These are phyloP conservation scores for Paradendryphiella salina DNA, from an alignment of 2,329 filamentous ascomycete genomes.

Conservation along the genomic window DNA sequence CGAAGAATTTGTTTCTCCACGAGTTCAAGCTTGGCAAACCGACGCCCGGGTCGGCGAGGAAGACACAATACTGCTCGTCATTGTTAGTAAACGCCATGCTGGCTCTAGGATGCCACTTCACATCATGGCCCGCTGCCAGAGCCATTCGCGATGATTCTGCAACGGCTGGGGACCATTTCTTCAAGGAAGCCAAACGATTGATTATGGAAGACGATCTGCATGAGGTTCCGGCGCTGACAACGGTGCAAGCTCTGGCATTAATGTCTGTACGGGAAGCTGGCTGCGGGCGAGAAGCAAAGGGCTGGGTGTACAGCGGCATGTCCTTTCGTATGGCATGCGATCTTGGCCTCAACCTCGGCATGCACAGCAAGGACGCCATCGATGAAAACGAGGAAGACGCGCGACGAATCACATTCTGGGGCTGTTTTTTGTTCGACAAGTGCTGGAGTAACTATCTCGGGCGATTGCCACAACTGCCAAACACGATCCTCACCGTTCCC, in stretches of 20 bases:
- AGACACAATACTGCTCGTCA: conserved; percentile 80
- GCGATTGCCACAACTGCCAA: conserved; percentile 82
- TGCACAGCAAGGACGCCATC: conserved; percentile 61
- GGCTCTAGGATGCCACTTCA: conserved; percentile 91
- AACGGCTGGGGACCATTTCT: conserved; percentile 95
- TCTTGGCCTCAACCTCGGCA: conserved; percentile 81
- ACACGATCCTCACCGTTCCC: conserved; percentile 76
- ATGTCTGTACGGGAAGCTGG: conserved; percentile 98
- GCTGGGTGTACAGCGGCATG: conserved; percentile 99
- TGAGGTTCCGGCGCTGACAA: conserved; percentile 83
- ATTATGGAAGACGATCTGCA: conserved; percentile 92
- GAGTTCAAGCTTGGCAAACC: conserved; percentile 78
- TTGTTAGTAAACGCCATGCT: conserved; percentile 93
- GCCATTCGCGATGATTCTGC: conserved; percentile 72
- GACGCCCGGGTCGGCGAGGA: conserved; percentile 50
- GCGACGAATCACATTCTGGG: conserved; percentile 91
- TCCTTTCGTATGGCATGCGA: conserved; percentile 97
- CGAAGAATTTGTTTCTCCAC: conserved; percentile 80
- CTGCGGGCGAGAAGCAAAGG: conserved; percentile 89
- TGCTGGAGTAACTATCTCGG: conserved; percentile 98
- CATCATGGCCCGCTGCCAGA: conserved; percentile 71
- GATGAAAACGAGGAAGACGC: conserved; percentile 87
- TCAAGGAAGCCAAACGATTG: conserved; percentile 86
- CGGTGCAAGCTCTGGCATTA: conserved; percentile 87
- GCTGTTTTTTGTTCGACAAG: conserved; percentile 97